phyloP scores from a whole-genome alignment of 116 monocot species.

The Posidonia oceanica region DNA sequence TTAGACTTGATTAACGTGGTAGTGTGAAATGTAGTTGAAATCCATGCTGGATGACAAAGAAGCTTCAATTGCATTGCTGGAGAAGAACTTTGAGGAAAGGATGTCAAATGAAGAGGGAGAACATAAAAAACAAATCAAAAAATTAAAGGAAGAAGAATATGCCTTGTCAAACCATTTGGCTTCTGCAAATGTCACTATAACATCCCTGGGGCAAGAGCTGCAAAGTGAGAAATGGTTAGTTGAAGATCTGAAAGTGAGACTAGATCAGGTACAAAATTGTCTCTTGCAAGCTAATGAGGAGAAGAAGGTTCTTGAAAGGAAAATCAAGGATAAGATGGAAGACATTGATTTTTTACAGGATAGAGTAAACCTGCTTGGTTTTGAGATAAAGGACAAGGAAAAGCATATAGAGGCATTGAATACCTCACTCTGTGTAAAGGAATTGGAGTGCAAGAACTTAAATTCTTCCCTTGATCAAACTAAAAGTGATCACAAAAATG shows the following conservation, averaged over 20 bases:
- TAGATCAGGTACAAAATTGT: conserved; percentile 22
- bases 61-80: conserved; percentile 22
- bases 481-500: conserved; percentile 31
- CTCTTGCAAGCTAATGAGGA: conserved; percentile 31
- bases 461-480: conserved; percentile 31
- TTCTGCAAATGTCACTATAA: conserved; percentile 29
- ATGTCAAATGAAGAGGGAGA: conserved; percentile 37
- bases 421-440: conserved; percentile 28
- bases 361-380: conserved; percentile 37
- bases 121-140: conserved; percentile 23
- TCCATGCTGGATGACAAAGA: conserved; percentile 25
- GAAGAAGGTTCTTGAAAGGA: conserved; percentile 40
- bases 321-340: conserved; percentile 35
- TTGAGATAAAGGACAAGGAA: conserved; percentile 65
- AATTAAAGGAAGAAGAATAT: conserved; percentile 35
- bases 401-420: conserved; percentile 38
- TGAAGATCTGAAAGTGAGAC: conserved; percentile 37
- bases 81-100: conserved; percentile 34
- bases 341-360: conserved; percentile 38
- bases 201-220: conserved; percentile 41
- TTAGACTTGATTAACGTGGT: background rate
- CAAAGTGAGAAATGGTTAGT: conserved; percentile 26
- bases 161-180: conserved; percentile 32
- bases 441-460: conserved; percentile 39
- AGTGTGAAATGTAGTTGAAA: conserved; percentile 34